Conservation (phyloP, 768 basidiomycete species). For the Boletus pseudopeckii region DNA sequence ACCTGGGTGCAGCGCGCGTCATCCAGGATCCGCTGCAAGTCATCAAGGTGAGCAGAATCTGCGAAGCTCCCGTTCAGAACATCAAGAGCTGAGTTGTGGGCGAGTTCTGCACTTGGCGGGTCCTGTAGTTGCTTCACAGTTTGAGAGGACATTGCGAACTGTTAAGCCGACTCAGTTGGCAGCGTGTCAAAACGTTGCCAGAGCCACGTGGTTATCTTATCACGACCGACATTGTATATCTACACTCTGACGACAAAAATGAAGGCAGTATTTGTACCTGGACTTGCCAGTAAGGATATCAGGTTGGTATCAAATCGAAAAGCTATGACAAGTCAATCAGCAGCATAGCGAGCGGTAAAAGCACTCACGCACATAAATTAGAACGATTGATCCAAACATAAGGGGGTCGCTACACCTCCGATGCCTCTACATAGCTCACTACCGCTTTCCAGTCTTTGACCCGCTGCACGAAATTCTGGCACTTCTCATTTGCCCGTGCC, state of each 20-base stretch:
- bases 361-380: background rate
- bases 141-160: constrained; percentile 36
- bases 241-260: background rate
- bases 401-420: background rate
- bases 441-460: constrained; percentile 66
- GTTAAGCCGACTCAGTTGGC: too few species aligned
- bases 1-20: constrained; percentile 40
- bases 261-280: background rate
- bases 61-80: constrained; percentile 45
- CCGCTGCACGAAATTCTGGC: constrained; percentile 42
- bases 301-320: background rate
- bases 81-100: constrained; percentile 32
- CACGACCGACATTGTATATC: background rate
- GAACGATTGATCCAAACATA: background rate
- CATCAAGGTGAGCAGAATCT: constrained; percentile 49
- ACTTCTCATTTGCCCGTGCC: constrained; percentile 43
- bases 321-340: background rate
- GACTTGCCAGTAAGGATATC: background rate
- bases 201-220: constrained; percentile 29
- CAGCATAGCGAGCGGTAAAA: background rate
- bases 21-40: constrained; percentile 42
- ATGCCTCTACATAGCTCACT: constrained; percentile 42
- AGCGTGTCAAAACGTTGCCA: background rate
- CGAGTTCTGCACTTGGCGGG: constrained; percentile 45
- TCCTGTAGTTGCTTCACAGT: constrained; percentile 48